Percentiles rank a stretch among this genome's conserved stretches.
phyloP scores from a whole-genome alignment of 106 monocot species.

The Narthecium ossifragum region DNA sequence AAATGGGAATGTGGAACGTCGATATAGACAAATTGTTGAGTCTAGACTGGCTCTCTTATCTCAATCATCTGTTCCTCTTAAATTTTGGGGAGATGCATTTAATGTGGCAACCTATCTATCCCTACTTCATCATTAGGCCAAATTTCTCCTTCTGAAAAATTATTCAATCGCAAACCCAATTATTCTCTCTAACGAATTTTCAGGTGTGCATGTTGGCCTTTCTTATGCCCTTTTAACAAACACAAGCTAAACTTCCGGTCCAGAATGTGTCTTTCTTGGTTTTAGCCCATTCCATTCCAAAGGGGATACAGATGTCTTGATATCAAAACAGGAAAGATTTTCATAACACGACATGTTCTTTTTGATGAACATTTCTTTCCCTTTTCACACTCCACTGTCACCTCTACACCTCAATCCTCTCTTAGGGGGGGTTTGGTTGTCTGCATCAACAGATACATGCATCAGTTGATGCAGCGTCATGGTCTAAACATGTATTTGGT shows the following conservation, averaged over 20 bases:
- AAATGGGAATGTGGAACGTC: neutral
- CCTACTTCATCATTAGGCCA: neutral
- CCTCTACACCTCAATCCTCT: too few relatives aligned
- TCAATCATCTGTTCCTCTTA: neutral
- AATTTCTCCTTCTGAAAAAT: neutral
- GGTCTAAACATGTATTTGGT: too few relatives aligned
- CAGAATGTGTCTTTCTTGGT: neutral
- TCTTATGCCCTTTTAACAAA: neutral
- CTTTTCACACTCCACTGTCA: too few relatives aligned
- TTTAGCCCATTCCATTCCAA: neutral
- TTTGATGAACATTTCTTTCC: neutral
- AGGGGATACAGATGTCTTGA: neutral
- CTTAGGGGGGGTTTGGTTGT: too few relatives aligned
- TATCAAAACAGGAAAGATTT: neutral
- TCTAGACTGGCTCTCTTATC: neutral
- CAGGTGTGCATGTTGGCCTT: neutral
- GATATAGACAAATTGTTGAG: neutral
- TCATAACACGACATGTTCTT: neutral
- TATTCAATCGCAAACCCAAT: neutral
- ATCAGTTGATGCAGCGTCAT: too few relatives aligned
- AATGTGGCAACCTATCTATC: neutral
- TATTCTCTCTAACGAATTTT: neutral
- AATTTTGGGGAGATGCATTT: conserved; percentile 3
- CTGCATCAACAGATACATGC: too few relatives aligned
- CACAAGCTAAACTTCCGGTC: neutral